Conservation (phyloP, 352 stramenopile genomes). For the Pythium rishiriense region DNA sequence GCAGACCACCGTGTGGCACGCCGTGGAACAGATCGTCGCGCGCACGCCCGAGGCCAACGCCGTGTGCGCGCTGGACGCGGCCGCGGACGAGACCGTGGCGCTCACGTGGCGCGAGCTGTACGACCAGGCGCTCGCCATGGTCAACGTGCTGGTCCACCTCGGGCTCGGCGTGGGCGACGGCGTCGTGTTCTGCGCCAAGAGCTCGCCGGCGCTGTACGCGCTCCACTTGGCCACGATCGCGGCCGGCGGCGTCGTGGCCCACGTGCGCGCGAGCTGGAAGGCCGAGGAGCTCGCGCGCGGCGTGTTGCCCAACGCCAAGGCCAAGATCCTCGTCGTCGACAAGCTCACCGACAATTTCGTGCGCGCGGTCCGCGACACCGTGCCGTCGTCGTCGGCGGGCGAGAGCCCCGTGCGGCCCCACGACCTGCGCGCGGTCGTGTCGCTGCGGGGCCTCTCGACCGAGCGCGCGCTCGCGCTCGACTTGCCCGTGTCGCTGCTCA, state of each 20-base stretch:
- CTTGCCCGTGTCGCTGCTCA: conserved; percentile 47
- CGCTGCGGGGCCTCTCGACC: conserved; percentile 35
- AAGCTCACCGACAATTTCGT: conserved; percentile 47
- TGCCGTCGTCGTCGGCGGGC: conserved; percentile 3
- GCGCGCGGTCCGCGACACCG: conserved; percentile 31
- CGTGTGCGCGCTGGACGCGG: conserved; percentile 15
- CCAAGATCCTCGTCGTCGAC: conserved; percentile 65
- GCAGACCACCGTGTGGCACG: conserved; percentile 31
- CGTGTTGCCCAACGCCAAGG: conserved; percentile 54
- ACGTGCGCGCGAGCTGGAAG: conserved; percentile 60
- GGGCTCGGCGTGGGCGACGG: conserved; percentile 61
- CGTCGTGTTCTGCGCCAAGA: conserved; percentile 49
- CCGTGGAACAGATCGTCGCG: conserved; percentile 26
- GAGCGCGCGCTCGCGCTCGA: conserved; percentile 23
- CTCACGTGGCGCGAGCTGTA: conserved; percentile 44
- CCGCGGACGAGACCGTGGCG: conserved; percentile 10
- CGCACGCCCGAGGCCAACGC: conserved; percentile 21
- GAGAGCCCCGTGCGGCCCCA: conserved; percentile 5
- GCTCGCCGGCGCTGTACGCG: conserved; percentile 47
- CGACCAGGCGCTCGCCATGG: conserved; percentile 31
- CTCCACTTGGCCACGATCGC: conserved; percentile 63
- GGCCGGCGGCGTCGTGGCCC: conserved; percentile 53
- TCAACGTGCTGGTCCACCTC: conserved; percentile 50
- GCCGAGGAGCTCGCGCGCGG: conserved; percentile 45
- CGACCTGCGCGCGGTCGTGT: conserved; percentile 46